Conservation (phyloP, 306 rosid species). For the Crataegus laevigata region DNA sequence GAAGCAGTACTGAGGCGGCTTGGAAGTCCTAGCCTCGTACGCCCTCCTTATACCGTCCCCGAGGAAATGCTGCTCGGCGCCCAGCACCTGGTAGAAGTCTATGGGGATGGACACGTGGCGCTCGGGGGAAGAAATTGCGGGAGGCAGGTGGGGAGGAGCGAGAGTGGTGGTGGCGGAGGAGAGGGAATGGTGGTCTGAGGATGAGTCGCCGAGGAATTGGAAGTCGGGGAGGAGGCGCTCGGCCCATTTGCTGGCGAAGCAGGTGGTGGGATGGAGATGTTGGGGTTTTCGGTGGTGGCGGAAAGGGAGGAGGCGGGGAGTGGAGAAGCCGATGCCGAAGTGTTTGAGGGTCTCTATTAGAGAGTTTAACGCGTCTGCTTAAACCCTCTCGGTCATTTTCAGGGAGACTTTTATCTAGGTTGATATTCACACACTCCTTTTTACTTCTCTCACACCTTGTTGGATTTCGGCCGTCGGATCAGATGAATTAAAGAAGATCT, state of each 20-base stretch:
- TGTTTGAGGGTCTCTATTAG: constrained; percentile 47
- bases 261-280: constrained; percentile 21
- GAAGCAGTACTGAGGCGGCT: constrained; percentile 82
- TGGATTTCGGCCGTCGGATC: too few relatives aligned
- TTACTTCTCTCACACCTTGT: too few relatives aligned
- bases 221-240: constrained; percentile 88
- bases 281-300: constrained; percentile 16
- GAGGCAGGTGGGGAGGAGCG: constrained; percentile 33
- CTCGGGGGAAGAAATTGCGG: constrained; percentile 39
- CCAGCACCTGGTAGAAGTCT: constrained; percentile 68
- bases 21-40: constrained; percentile 78
- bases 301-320: constrained; percentile 20
- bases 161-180: constrained; percentile 37
- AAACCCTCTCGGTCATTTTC: background rate
- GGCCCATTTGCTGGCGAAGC: constrained; percentile 90
- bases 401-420: background rate
- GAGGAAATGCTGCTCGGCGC: constrained; percentile 81
- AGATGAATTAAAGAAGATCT: too few relatives aligned
- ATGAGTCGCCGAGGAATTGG: constrained; percentile 68
- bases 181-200: constrained; percentile 19
- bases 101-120: constrained; percentile 69
- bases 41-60: constrained; percentile 83
- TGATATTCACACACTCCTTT: too few relatives aligned
- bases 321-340: constrained; percentile 35
- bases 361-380: background rate